A percentile compares a stretch with the other conserved stretches of the same genome.
These are phyloP conservation scores for Polychaeton citri DNA, from an alignment of 2,329 filamentous ascomycete species.

Conservation along the genomic window DNA sequence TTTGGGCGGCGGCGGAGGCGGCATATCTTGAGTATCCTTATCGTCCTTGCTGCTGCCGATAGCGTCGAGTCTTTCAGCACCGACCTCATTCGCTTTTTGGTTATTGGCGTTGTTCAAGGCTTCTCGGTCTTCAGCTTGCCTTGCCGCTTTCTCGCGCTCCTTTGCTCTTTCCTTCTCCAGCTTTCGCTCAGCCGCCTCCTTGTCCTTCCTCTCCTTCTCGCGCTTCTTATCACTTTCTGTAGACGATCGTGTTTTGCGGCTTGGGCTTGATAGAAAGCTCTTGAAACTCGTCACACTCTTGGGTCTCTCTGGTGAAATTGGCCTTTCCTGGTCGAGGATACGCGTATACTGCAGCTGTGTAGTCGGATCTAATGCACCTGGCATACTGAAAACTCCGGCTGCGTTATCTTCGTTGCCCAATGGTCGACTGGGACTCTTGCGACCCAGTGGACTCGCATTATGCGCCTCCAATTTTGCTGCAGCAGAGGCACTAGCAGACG, in stretches of 20 bases:
- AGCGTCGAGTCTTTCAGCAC: slow-evolving; percentile 11
- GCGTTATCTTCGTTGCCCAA: slow-evolving; percentile 8
- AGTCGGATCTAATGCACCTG: slow-evolving; percentile 19
- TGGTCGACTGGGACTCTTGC: slow-evolving; percentile 6
- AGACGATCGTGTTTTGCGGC: slow-evolving; percentile 43
- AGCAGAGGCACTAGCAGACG: slow-evolving; percentile 48
- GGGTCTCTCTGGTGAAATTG: slow-evolving; percentile 11
- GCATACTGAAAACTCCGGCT: slow-evolving; percentile 16
- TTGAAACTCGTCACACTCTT: slow-evolving; percentile 7
- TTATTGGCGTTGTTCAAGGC: slow-evolving; percentile 23
- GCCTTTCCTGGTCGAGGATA: not conserved
- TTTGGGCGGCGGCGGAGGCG: slow-evolving; percentile 48
- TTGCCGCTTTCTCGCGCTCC: slow-evolving; percentile 53
- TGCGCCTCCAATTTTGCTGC: slow-evolving; percentile 43
- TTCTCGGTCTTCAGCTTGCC: slow-evolving; percentile 35
- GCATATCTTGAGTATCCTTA: slow-evolving; percentile 36
- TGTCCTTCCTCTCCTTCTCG: slow-evolving; percentile 49
- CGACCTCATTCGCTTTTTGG: slow-evolving; percentile 17
- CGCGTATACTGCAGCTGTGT: slow-evolving; percentile 9
- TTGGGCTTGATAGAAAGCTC: slow-evolving; percentile 15
- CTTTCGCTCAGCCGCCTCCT: slow-evolving; percentile 47
- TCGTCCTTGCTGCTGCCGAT: slow-evolving; percentile 25
- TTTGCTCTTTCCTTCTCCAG: slow-evolving; percentile 56
- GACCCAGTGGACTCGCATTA: slow-evolving; percentile 13
- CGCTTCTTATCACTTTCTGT: slow-evolving; percentile 49